Evolutionary conservation across 208 protist genomes (phyloP), one percentile per base, ranked within the genome.

Genomic region (Kentomonas sorsogonicus): DNA sequence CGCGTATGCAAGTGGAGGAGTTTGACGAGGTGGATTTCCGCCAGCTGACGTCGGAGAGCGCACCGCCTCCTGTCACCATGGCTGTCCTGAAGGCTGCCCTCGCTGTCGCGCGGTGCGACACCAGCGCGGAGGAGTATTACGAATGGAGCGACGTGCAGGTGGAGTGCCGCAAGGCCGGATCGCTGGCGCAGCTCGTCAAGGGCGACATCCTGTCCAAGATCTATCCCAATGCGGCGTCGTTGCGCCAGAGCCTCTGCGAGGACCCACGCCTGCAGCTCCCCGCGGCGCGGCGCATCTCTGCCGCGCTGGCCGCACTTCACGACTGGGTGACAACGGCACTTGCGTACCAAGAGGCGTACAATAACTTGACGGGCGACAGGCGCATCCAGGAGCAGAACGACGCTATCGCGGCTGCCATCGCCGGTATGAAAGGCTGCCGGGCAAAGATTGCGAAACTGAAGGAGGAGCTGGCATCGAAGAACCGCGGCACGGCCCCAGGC

Each of bases 311-410:
- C 16, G 59, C 44, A 31, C 66, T 87, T n/a, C 66, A 87, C 57
- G 53, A 78, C 23, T 87, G 79, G 79, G 65, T 83, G 27, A 70
- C 71, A 9, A 75, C 69, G 1, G 75, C 75, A 23, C 56, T 87
- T 45, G 72, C 74, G 23, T 87, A 87, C 63, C 79, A 87, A 47
- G 60, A 83, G 55, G 79, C 79, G 26, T 74, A 87, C 69, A 70
- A 48, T 38, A 70, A 69, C 51, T 40, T 82, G 6, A 74, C 72
- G 4, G 45, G 71, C 31, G 75, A 87, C 61, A 74, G 70, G 60
- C 67, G 75, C 13, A 73, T 87, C 38, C 72, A 87, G 54, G 72
- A 70, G 36, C 75, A 80, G 58, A 87, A 87, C 54, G 67, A 78
- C 53, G 62, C 69, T 20, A 87, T 87, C 53, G 63, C 60, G 5